Evolutionary conservation across 176 grass and related monocot genomes (phyloP).

Genomic region (Lolium multiflorum): DNA sequence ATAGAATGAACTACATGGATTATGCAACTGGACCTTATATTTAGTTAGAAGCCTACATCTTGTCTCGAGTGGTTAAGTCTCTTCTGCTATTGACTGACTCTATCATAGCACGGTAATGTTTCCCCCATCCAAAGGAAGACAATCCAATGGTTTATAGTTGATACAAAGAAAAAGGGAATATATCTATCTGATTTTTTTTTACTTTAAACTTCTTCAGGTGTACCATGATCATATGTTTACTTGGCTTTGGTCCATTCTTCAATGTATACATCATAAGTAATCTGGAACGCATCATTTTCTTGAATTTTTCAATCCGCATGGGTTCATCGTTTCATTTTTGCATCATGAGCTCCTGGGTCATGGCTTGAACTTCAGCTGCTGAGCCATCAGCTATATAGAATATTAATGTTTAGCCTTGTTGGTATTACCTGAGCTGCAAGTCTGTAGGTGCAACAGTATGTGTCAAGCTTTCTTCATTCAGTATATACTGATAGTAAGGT

Average conservation of each 20-base stretch:
- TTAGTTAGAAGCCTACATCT: not conserved
- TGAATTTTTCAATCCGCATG: not conserved
- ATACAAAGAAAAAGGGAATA: no score
- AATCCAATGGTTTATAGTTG: no score
- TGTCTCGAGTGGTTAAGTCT: slow-evolving; percentile 5
- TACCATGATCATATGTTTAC: slow-evolving; percentile 29
- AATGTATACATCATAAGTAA: not conserved
- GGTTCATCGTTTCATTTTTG: not conserved
- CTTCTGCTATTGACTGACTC: slow-evolving; percentile 10
- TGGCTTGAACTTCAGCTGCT: slow-evolving; percentile 18
- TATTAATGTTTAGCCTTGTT: slow-evolving; percentile 33
- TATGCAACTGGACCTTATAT: not conserved
- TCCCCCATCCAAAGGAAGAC: no score
- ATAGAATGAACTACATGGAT: slow-evolving; percentile 22
- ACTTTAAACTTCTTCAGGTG: not conserved
- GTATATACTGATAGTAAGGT: not conserved
- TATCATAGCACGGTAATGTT: slow-evolving; percentile 20
- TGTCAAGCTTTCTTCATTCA: slow-evolving; percentile 10
- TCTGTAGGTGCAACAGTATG: not conserved
- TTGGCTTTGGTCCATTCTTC: slow-evolving; percentile 15
- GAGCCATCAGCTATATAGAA: slow-evolving; percentile 7
- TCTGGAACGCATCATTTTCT: not conserved
- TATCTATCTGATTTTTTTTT: slow-evolving; percentile 16
- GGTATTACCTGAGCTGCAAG: slow-evolving; percentile 15
- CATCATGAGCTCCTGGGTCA: not conserved